Conservation (phyloP, 164 flowering plant species). For the Euptelea pleiosperma region DNA sequence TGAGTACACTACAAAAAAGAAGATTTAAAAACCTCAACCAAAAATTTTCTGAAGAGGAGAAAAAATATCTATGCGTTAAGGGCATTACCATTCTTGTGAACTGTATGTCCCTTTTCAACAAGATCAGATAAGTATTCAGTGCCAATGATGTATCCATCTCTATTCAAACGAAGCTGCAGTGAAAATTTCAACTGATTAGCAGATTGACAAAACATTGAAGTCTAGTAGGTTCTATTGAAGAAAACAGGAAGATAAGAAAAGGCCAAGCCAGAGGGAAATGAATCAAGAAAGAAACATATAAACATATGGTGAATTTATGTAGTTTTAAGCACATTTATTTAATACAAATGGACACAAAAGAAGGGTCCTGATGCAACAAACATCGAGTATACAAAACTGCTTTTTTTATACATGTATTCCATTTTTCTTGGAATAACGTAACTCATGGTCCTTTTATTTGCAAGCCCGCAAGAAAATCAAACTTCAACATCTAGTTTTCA, state of each 20-base stretch:
- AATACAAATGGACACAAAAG: too few species aligned
- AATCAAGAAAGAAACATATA: too few species aligned
- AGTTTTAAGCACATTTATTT: too few species aligned
- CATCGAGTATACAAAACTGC: too few species aligned
- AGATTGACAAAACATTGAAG: not conserved
- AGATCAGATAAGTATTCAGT: conserved; percentile 89
- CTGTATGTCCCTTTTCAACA: conserved; percentile 78
- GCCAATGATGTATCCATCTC: conserved; percentile 77
- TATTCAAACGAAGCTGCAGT: conserved; percentile 83
- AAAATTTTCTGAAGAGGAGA: not conserved
- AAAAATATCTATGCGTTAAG: not conserved
- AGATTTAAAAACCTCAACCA: not conserved
- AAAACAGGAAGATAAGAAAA: not conserved
- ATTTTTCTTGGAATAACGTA: too few species aligned
- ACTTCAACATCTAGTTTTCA: too few species aligned
- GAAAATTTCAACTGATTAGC: conserved; percentile 13
- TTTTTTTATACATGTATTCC: too few species aligned
- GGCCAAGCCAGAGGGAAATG: too few species aligned
- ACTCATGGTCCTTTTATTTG: too few species aligned
- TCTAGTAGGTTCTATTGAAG: not conserved
- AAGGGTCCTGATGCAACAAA: too few species aligned
- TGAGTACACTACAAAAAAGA: not conserved
- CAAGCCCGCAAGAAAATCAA: too few species aligned
- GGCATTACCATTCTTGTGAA: conserved; percentile 68
- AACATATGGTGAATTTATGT: too few species aligned